Evolutionary conservation across 768 basidiomycete species (phyloP).

Genomic region (Lactifluus hygrophoroides): DNA sequence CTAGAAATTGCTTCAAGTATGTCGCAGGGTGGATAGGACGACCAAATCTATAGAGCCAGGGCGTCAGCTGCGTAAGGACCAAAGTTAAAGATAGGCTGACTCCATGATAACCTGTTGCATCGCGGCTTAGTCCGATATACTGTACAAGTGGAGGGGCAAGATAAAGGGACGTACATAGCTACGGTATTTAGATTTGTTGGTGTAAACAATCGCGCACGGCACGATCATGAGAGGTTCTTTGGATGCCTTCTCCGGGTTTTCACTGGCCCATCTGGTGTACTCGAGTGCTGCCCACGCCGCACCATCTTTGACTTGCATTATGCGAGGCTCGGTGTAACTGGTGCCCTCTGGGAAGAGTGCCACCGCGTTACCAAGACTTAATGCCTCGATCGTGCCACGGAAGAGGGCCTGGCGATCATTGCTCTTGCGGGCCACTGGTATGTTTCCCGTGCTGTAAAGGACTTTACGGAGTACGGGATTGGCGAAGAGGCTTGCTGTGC

Average conservation of each 20-base stretch:
- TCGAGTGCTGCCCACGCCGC: constrained; percentile 93
- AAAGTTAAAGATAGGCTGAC: constrained; percentile 34
- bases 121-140: background rate
- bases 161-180: constrained; percentile 54
- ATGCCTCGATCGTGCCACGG: constrained; percentile 79
- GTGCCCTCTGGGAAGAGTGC: constrained; percentile 94
- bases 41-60: constrained; percentile 55
- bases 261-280: constrained; percentile 70
- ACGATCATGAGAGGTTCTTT: constrained; percentile 53
- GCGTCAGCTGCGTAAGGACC: background rate
- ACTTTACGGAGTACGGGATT: constrained; percentile 69
- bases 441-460: constrained; percentile 87
- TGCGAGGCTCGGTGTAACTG: constrained; percentile 86
- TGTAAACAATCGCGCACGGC: constrained; percentile 87
- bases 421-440: constrained; percentile 91
- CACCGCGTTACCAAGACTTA: constrained; percentile 72
- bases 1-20: constrained; percentile 73
- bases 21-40: constrained; percentile 66
- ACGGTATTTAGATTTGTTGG: constrained; percentile 92
- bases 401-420: constrained; percentile 88
- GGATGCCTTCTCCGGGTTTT: constrained; percentile 37
- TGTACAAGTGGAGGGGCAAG: background rate
- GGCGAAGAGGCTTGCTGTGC: constrained; percentile 59
- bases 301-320: constrained; percentile 91
- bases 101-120: constrained; percentile 56